phyloP scores from a whole-genome alignment of 2,329 filamentous ascomycete genomes.

The Colletotrichum brevisporum region DNA sequence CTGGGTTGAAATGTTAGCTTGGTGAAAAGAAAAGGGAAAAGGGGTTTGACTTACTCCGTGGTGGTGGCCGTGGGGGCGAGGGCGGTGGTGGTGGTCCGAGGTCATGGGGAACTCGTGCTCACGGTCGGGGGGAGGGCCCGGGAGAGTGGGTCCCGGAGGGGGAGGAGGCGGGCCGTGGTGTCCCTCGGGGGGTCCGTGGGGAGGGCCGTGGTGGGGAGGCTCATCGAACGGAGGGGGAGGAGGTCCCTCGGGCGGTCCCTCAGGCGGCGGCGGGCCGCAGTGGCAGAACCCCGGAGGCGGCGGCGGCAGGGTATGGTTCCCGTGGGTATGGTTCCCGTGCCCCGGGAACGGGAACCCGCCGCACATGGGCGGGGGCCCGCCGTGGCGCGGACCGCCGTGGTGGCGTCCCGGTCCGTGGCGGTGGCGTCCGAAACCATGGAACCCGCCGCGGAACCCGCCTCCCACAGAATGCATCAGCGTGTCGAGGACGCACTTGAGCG shows the following conservation, averaged over 20 bases:
- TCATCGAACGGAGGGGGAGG: constrained; percentile 18
- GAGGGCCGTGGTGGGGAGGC: constrained; percentile 5
- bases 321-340: constrained; percentile 45
- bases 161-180: neutral
- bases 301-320: constrained; percentile 44
- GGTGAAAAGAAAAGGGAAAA: neutral
- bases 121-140: neutral
- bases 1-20: too few relatives aligned
- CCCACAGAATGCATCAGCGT: constrained; percentile 56
- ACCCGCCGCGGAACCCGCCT: constrained; percentile 42
- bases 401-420: constrained; percentile 8
- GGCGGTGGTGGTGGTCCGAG: constrained; percentile 17
- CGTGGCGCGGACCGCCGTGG: neutral
- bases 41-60: constrained; percentile 15
- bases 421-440: constrained; percentile 21
- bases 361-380: constrained; percentile 37
- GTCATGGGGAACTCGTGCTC: constrained; percentile 23
- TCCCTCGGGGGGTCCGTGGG: neutral
- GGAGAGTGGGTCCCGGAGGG: neutral
- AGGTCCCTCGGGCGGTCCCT: constrained; percentile 37
- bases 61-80: constrained; percentile 15
- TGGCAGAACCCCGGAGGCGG: constrained; percentile 48
- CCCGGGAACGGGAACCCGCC: constrained; percentile 40
- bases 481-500: constrained; percentile 59
- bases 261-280: constrained; percentile 45